Evolutionary conservation across 2,329 filamentous ascomycete genomes (phyloP), one percentile per base, ranked within the genome.

Genomic region (Claviceps sp.): DNA sequence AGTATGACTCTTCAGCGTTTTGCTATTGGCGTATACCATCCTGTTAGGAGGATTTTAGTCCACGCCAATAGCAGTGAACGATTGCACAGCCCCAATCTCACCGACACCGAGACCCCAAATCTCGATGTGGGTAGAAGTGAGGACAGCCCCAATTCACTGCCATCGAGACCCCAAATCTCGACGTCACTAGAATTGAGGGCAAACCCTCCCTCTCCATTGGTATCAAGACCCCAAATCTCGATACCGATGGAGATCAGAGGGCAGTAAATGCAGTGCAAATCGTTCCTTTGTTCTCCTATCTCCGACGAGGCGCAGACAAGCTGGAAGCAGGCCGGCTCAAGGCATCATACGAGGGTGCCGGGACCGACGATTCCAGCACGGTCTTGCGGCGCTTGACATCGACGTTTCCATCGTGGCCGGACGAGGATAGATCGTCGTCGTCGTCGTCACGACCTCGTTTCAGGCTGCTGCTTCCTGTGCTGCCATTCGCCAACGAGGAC

Each of bases 301-400:
- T 66, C 55, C 69, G 65, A 49, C 70, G 61, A 23, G 66, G 62
- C 29, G 70, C 66, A 49, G 68, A 64, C 51, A 77, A 67, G 22
- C 70, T 64, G 3, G 75, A 68, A 38, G 72, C 66, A 50, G 74
- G 66, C 55, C 75, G 72, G 56, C 65, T 73, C 62, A 77, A 68
- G 17, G 71, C 59, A 47, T 79, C 75, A 59, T 77, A 79, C 17
- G 64, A 66, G 22, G 76, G 68, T 22, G 70, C 65, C 23, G 76
- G 68, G n/a, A 77, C 71, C 2, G 72, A 69, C 11, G 74, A 71
- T 59, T 87, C 82, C 56, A 80, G 77, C 58, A 86, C 74, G 0
- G 86, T 90, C 73, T 90, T 91, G 56, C 87, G 82, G 58, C 88
- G 82, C 71, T 94, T 94, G 53, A 85, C 67, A 22, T 85, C 78